A percentile compares a stretch with the other conserved stretches of the same genome.
These are phyloP conservation scores for Capronia epimyces DNA, from an alignment of 2,329 filamentous ascomycete species.

Conservation along the genomic window DNA sequence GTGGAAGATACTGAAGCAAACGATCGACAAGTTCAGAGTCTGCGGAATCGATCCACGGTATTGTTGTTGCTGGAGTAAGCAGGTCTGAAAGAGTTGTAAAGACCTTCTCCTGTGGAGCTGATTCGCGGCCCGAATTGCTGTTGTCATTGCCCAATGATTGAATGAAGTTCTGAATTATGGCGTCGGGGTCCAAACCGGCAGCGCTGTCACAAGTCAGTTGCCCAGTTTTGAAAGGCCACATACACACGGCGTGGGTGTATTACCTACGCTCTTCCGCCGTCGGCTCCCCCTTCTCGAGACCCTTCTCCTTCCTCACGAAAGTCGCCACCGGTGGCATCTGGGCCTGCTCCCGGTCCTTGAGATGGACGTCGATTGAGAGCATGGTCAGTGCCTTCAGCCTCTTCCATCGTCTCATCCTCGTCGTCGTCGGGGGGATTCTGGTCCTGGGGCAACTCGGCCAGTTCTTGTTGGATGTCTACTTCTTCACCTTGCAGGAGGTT, in stretches of 20 bases:
- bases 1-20: conserved; percentile 72
- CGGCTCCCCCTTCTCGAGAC: conserved; percentile 85
- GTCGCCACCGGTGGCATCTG: conserved; percentile 85
- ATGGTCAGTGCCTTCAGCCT: conserved; percentile 60
- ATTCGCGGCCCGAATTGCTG: conserved; percentile 36
- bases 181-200: conserved; percentile 63
- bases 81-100: conserved; percentile 86
- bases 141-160: conserved; percentile 64
- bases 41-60: conserved; percentile 67
- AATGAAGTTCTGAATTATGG: conserved; percentile 81
- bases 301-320: conserved; percentile 82
- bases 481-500: conserved; percentile 81
- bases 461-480: conserved; percentile 68
- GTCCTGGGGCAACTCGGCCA: conserved; percentile 55
- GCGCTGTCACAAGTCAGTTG: conserved; percentile 52
- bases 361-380: conserved; percentile 54
- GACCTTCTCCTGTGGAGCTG: conserved; percentile 52
- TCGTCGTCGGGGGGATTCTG: conserved; percentile 56
- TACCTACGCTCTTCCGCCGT: conserved; percentile 99
- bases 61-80: conserved; percentile 68
- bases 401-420: conserved; percentile 71
- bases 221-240: not conserved
- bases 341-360: conserved; percentile 68
- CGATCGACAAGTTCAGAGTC: conserved; percentile 62
- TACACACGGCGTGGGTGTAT: conserved; percentile 32